Conservation (phyloP, 2,329 filamentous ascomycete species). For the Arthrobotrys pseudoclavata region DNA sequence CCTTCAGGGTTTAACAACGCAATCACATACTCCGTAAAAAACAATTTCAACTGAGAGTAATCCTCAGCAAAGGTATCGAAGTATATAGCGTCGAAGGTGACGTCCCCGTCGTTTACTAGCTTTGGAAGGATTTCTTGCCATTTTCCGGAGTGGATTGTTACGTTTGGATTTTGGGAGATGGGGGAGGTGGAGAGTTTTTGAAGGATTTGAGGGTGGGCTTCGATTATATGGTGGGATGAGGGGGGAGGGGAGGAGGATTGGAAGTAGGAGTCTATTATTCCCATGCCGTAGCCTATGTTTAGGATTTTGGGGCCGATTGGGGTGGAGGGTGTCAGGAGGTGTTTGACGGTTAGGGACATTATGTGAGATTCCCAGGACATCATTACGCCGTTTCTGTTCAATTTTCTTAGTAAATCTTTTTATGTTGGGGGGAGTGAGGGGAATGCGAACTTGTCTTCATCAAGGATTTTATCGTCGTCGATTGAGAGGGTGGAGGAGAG, state of each 20-base stretch:
- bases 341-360: conserved; percentile 70
- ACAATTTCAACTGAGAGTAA: conserved; percentile 84
- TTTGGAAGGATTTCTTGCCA: conserved; percentile 85
- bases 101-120: conserved; percentile 76
- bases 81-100: conserved; percentile 86
- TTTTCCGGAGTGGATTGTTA: conserved; percentile 76
- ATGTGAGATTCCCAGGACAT: conserved; percentile 93
- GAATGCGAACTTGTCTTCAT: conserved; percentile 63
- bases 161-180: conserved; percentile 74
- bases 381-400: conserved; percentile 84
- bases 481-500: conserved; percentile 40
- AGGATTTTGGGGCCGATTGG: conserved; percentile 76
- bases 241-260: conserved; percentile 77
- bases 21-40: conserved; percentile 90
- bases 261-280: conserved; percentile 85
- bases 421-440: conserved; percentile 69
- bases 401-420: conserved; percentile 66
- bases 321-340: conserved; percentile 51
- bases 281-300: conserved; percentile 92
- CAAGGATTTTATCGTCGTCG: conserved; percentile 64
- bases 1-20: conserved; percentile 79
- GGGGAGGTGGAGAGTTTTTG: conserved; percentile 76
- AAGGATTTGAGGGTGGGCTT: conserved; percentile 84
- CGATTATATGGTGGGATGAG: conserved; percentile 82
- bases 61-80: conserved; percentile 98